Evolutionary conservation across 2,329 filamentous ascomycete genomes (phyloP).

Genomic region (Grosmannia serpens): DNA sequence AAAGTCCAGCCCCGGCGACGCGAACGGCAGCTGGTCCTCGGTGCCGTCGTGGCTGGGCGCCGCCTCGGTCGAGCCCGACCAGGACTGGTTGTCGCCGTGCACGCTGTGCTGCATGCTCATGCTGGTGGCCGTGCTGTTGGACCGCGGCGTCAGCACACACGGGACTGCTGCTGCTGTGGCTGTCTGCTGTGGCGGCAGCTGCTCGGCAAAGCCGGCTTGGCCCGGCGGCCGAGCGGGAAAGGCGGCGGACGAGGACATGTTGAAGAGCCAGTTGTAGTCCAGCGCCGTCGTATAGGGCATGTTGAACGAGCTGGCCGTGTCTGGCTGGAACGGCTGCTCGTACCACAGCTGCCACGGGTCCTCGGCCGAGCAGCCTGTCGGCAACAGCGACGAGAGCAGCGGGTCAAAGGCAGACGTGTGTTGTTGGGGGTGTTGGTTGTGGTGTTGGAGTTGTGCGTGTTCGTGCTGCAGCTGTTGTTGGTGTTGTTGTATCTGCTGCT

Average conservation of each 20-base stretch:
- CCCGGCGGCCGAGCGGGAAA: neutral
- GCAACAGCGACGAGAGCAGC: neutral
- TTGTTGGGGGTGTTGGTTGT: neutral
- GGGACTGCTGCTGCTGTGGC: neutral
- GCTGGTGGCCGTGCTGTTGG: neutral
- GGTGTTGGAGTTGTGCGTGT: neutral
- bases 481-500: neutral
- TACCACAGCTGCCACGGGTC: neutral
- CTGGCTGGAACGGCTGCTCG: constrained; percentile 10
- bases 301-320: constrained; percentile 12
- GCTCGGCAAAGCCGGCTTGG: neutral
- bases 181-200: neutral
- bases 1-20: neutral
- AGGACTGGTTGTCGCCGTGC: neutral
- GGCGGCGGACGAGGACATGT: neutral
- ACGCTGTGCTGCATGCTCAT: neutral
- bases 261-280: constrained; percentile 13
- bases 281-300: constrained; percentile 12
- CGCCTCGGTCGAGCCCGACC: neutral
- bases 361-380: neutral
- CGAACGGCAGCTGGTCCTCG: neutral
- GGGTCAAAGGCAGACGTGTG: neutral
- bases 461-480: neutral
- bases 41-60: neutral
- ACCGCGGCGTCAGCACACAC: neutral